These are phyloP conservation scores for Trichoderma asperelloides DNA, from an alignment of 495 filamentous ascomycete species.

Conservation along the genomic window DNA sequence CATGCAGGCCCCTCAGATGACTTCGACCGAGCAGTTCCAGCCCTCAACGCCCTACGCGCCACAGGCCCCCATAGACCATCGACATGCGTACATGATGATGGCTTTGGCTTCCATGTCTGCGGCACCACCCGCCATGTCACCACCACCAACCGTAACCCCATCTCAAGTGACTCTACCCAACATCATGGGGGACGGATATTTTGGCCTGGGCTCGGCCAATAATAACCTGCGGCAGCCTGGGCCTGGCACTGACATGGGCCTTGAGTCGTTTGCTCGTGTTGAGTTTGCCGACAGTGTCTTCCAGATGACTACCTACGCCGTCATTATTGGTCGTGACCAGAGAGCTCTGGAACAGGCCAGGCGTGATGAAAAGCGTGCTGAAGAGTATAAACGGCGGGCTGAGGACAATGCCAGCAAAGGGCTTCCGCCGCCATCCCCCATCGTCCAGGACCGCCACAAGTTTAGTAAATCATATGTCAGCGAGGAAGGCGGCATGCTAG, in stretches of 20 bases:
- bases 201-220: constrained; percentile 11
- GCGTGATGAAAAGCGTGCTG: constrained; percentile 30
- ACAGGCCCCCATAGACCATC: constrained; percentile 14
- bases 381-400: constrained; percentile 26
- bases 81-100: constrained; percentile 18
- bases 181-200: constrained; percentile 11
- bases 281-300: constrained; percentile 44
- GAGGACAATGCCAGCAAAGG: constrained; percentile 31
- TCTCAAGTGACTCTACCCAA: constrained; percentile 22
- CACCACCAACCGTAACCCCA: constrained; percentile 21
- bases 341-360: constrained; percentile 32
- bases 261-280: constrained; percentile 43
- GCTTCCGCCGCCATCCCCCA: constrained; percentile 30
- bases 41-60: constrained; percentile 2
- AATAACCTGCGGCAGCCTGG: constrained; percentile 16
- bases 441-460: constrained; percentile 30
- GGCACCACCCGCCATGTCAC: constrained; percentile 17
- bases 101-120: constrained; percentile 20
- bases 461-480: constrained; percentile 46
- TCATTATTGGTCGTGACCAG: constrained; percentile 42
- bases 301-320: constrained; percentile 43
- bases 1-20: background rate
- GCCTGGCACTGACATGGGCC: constrained; percentile 21
- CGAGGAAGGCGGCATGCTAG: constrained; percentile 44
- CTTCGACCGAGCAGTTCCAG: background rate